Evolutionary conservation across 352 stramenopile species (phyloP).

Genomic region (Globisporangium canariense): DNA sequence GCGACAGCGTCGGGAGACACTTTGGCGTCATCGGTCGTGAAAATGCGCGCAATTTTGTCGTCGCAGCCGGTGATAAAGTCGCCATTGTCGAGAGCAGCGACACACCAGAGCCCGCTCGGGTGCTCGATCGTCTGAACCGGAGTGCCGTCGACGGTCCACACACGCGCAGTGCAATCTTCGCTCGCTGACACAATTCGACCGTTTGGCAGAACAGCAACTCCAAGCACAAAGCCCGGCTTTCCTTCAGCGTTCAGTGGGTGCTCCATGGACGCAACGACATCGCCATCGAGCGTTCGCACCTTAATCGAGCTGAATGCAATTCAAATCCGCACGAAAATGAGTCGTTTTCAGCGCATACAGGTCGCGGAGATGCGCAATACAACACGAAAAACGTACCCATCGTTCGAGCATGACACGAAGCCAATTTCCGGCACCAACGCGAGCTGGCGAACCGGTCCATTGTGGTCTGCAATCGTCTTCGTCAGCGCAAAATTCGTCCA

Average conservation of each 20-base stretch:
- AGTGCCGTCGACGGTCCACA: slow-evolving; percentile 59
- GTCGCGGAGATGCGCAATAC: neutral
- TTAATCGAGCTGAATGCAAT: slow-evolving; percentile 45
- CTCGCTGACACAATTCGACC: slow-evolving; percentile 68
- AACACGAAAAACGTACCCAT: slow-evolving; percentile 35
- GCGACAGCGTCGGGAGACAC: slow-evolving; percentile 66
- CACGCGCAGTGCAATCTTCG: slow-evolving; percentile 78
- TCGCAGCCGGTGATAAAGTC: slow-evolving; percentile 93
- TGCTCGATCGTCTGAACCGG: slow-evolving; percentile 81
- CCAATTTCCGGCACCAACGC: slow-evolving; percentile 58
- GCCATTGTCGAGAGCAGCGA: slow-evolving; percentile 71
- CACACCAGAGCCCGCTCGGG: slow-evolving; percentile 83
- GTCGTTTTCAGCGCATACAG: neutral
- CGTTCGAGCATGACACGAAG: slow-evolving; percentile 85
- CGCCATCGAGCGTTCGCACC: slow-evolving; percentile 56
- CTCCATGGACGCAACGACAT: slow-evolving; percentile 58
- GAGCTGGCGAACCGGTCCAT: slow-evolving; percentile 71
- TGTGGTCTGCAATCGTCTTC: slow-evolving; percentile 61
- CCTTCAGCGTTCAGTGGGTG: slow-evolving; percentile 79
- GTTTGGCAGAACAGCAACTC: slow-evolving; percentile 55
- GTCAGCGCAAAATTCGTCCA: slow-evolving; percentile 51
- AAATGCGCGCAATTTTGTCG: slow-evolving; percentile 92
- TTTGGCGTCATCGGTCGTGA: slow-evolving; percentile 71
- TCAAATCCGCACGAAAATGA: neutral
- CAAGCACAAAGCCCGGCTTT: slow-evolving; percentile 82